Conservation (phyloP, 345 rosid genomes). For the Euphorbia tirucalli region DNA sequence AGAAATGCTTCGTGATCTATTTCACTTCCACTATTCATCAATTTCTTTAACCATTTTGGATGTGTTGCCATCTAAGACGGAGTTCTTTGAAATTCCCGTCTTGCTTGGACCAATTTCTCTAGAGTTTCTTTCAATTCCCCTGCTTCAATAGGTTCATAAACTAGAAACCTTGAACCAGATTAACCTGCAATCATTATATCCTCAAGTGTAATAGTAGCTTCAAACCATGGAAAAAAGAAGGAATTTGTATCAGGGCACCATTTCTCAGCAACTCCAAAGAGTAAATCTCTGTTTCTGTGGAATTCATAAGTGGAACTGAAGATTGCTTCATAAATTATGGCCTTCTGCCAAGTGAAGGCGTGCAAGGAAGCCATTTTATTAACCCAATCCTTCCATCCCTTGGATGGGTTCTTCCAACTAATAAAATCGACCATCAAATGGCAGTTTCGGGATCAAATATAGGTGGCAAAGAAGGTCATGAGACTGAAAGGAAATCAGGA, state of each 20-base stretch:
- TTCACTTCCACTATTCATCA: conserved; percentile 39
- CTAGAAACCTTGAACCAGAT: conserved; percentile 45
- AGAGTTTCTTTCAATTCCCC: conserved; percentile 12
- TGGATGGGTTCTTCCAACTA: neutral
- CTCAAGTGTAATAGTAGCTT: conserved; percentile 50
- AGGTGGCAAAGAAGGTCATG: no score
- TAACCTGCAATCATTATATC: conserved; percentile 41
- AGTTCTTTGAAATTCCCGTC: conserved; percentile 13
- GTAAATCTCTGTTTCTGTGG: conserved; percentile 25
- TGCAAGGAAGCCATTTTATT: conserved; percentile 34
- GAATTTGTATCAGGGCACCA: conserved; percentile 50
- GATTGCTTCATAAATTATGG: conserved; percentile 46
- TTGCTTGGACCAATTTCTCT: conserved; percentile 26
- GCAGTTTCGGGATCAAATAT: no score
- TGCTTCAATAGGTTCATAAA: conserved; percentile 14
- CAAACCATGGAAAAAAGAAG: conserved; percentile 55
- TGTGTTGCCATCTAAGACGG: conserved; percentile 20
- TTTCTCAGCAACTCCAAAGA: conserved; percentile 42
- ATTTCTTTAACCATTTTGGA: conserved; percentile 35
- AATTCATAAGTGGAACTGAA: conserved; percentile 39
- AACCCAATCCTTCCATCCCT: conserved; percentile 42
- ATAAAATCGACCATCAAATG: no score
- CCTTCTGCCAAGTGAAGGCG: conserved; percentile 36
- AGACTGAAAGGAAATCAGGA: conserved; percentile 18
- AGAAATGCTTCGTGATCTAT: conserved; percentile 69